These are phyloP conservation scores for Celoporthe dispersa DNA, from an alignment of 2,329 filamentous ascomycete genomes.

Conservation along the genomic window DNA sequence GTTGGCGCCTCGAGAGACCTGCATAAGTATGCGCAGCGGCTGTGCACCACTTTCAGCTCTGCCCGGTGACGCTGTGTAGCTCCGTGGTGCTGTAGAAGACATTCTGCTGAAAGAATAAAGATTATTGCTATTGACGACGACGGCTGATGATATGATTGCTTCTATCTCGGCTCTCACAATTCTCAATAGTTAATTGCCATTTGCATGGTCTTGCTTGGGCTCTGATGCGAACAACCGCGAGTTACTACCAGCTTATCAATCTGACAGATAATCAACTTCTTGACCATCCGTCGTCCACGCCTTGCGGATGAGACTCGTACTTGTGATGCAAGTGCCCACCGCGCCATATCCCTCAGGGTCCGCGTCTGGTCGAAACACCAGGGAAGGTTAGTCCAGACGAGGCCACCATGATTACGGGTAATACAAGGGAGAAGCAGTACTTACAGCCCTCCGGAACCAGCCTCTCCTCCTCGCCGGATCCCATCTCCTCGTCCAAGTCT, in stretches of 20 bases:
- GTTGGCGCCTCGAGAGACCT: no score
- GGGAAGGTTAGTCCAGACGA: background rate
- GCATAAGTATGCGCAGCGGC: no score
- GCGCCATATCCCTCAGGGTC: slow-evolving; percentile 1
- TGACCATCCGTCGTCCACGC: background rate
- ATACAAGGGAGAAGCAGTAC: background rate
- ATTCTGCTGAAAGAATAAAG: no score
- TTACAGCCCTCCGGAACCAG: background rate
- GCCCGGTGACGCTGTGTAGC: no score
- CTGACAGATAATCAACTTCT: background rate
- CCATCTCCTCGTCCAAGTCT: background rate
- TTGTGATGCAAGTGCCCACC: background rate
- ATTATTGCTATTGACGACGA: no score
- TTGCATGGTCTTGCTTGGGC: no score
- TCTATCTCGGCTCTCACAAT: no score
- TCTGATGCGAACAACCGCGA: no score
- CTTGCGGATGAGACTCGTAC: background rate
- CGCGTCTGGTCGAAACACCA: background rate
- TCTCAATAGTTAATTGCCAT: no score
- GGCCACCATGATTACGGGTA: background rate
- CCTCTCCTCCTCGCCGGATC: background rate
- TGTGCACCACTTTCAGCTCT: no score
- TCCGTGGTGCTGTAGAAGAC: no score
- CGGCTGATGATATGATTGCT: no score
- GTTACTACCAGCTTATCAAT: background rate